Evolutionary conservation across 2,329 filamentous ascomycete species (phyloP).

Genomic region (Xylariaceae sp.): DNA sequence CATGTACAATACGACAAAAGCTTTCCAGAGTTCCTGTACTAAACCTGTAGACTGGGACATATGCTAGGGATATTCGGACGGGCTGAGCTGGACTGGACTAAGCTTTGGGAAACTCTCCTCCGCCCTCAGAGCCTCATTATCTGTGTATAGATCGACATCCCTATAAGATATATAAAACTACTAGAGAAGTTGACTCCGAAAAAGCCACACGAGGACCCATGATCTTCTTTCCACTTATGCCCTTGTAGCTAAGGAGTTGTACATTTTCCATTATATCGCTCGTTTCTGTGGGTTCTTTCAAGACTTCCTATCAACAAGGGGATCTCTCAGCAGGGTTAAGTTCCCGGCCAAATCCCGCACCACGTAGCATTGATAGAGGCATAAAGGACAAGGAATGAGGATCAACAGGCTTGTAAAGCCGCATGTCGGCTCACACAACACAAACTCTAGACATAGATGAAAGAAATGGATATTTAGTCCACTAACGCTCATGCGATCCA

Average conservation of each 20-base stretch:
- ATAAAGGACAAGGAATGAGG: not conserved
- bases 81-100: not conserved
- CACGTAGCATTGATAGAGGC: too few relatives aligned
- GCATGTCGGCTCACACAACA: not conserved
- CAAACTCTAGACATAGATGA: not conserved
- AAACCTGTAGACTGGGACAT: not conserved
- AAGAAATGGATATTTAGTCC: conserved; percentile 2
- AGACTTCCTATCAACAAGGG: too few relatives aligned
- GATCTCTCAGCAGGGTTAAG: too few relatives aligned
- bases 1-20: conserved; percentile 9
- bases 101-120: not conserved
- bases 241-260: too few relatives aligned
- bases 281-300: too few relatives aligned
- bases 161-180: not conserved
- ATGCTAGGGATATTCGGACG: not conserved
- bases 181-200: too few relatives aligned
- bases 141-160: not conserved
- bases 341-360: too few relatives aligned
- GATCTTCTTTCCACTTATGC: too few relatives aligned
- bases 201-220: too few relatives aligned
- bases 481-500: conserved; percentile 17
- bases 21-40: not conserved
- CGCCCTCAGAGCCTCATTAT: not conserved
- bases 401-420: not conserved
- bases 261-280: too few relatives aligned